Percentiles rank a stretch among this genome's conserved stretches.
phyloP scores from a whole-genome alignment of 129 eudicot genomes.

The Glebionis coronaria region DNA sequence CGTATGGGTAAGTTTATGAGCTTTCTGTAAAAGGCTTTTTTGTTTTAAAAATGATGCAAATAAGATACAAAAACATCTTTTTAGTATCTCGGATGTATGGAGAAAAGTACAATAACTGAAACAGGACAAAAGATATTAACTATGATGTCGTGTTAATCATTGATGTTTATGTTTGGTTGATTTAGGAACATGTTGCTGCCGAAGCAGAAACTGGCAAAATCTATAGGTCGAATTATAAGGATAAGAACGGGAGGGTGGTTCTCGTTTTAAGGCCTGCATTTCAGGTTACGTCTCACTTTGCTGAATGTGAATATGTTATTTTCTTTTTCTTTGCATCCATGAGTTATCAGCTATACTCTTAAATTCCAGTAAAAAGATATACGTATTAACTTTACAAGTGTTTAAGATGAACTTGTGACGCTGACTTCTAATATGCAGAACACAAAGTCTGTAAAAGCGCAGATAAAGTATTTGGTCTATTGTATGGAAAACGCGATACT shows the following conservation, averaged over 20 bases:
- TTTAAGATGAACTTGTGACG: background rate
- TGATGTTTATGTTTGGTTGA: constrained; percentile 6
- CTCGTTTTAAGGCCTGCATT: constrained; percentile 82
- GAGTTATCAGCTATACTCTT: background rate
- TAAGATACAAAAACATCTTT: too few relatives aligned
- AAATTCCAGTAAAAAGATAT: background rate
- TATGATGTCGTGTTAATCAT: background rate
- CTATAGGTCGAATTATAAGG: constrained; percentile 60
- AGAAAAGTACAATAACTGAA: too few relatives aligned
- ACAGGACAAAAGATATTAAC: background rate
- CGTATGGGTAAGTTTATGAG: constrained; percentile 52
- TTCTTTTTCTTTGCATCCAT: background rate
- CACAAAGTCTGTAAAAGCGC: constrained; percentile 59
- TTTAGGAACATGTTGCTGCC: constrained; percentile 61
- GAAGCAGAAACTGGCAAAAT: constrained; percentile 95
- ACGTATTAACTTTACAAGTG: background rate
- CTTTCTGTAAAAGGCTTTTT: background rate
- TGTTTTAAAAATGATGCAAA: too few relatives aligned
- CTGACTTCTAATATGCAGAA: constrained; percentile 46
- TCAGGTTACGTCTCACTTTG: constrained; percentile 46
- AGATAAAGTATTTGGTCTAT: constrained; percentile 76
- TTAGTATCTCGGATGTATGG: too few relatives aligned
- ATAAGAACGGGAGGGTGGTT: constrained; percentile 76
- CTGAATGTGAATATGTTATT: background rate
- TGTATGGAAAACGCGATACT: constrained; percentile 95